Conservation (phyloP, 805 yeast genomes). For the Candida insectalens region DNA sequence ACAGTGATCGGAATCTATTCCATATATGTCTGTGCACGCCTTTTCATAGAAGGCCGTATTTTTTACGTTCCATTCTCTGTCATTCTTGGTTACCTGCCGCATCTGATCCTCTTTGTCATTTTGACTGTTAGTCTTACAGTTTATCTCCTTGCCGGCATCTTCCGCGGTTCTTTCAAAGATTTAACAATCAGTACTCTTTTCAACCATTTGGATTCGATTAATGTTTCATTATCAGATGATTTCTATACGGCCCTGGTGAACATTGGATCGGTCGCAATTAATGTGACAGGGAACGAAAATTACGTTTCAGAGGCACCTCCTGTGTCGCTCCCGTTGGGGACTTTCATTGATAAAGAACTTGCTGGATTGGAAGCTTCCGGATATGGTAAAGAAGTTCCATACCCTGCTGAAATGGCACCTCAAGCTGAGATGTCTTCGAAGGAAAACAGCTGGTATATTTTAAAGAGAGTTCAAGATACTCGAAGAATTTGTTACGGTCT, state of each 20-base stretch:
- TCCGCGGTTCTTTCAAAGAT: conserved; percentile 36
- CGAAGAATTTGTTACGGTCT: conserved; percentile 1
- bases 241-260: conserved; percentile 54
- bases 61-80: conserved; percentile 45
- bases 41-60: conserved; percentile 31
- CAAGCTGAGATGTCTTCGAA: conserved; percentile 11
- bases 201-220: conserved; percentile 21
- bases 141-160: conserved; percentile 47
- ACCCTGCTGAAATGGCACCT: conserved; percentile 20
- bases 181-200: conserved; percentile 19
- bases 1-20: conserved; percentile 46
- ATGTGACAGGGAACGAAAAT: conserved; percentile 59
- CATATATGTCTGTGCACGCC: conserved; percentile 34
- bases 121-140: conserved; percentile 42
- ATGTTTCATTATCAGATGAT: conserved; percentile 44
- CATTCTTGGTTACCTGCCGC: conserved; percentile 57
- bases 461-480: neutral
- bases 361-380: conserved; percentile 8
- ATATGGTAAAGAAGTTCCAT: conserved; percentile 16
- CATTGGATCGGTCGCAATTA: conserved; percentile 52
- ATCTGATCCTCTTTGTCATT: conserved; percentile 42
- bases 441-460: conserved; percentile 6
- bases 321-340: conserved; percentile 36
- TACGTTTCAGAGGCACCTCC: conserved; percentile 50
- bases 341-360: conserved; percentile 43